Conservation (phyloP, 1,139 yeast species). For the Yamadazyma trypodendri region DNA sequence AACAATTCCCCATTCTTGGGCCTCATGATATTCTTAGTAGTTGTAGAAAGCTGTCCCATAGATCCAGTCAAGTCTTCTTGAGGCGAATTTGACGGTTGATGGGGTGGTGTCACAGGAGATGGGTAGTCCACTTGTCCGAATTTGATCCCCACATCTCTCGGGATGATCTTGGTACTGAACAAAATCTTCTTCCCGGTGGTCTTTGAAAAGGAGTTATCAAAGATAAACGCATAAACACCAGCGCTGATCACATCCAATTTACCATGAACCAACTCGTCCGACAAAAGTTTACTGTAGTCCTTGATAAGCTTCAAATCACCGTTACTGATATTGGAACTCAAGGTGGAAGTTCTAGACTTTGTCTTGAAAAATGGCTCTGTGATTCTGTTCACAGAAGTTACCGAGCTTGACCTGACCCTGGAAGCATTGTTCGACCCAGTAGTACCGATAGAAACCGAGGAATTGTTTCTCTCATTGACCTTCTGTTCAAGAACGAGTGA, state of each 20-base stretch:
- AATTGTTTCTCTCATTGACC: conserved; percentile 9
- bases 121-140: conserved; percentile 8
- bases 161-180: conserved; percentile 56
- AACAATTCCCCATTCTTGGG: conserved; percentile 60
- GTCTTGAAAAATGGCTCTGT: conserved; percentile 33
- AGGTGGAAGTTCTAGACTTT: conserved; percentile 35
- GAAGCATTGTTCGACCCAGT: conserved; percentile 11
- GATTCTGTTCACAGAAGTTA: conserved; percentile 39
- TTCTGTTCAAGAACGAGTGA: conserved; percentile 4
- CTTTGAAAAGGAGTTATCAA: conserved; percentile 90
- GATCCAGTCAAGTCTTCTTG: conserved; percentile 7
- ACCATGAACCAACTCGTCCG: conserved; percentile 63
- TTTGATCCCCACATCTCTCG: conserved; percentile 5
- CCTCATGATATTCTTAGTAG: conserved; percentile 20
- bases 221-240: conserved; percentile 80
- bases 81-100: conserved; percentile 4
- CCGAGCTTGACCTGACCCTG: conserved; percentile 33
- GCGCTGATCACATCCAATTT: conserved; percentile 53
- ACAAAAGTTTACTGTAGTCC: conserved; percentile 48
- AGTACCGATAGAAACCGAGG: conserved; percentile 14
- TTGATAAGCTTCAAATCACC: conserved; percentile 41
- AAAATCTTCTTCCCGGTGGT: conserved; percentile 78
- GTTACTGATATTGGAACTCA: conserved; percentile 32
- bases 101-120: conserved; percentile 8
- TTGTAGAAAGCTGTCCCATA: conserved; percentile 3